Evolutionary conservation across 2,329 filamentous ascomycete species (phyloP).

Genomic region (Teratosphaeria gauchensis): DNA sequence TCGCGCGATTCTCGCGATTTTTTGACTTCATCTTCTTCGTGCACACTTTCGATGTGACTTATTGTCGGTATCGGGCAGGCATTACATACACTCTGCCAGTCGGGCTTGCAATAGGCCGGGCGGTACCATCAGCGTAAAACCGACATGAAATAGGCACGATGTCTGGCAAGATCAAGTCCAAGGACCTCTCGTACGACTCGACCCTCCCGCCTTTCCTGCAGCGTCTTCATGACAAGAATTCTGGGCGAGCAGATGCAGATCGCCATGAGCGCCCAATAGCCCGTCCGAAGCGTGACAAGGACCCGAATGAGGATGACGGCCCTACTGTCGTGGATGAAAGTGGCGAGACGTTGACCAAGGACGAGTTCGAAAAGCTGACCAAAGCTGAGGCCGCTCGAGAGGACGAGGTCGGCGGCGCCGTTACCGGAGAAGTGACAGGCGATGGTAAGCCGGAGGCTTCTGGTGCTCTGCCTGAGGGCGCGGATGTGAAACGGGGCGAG

Average conservation of each 20-base stretch:
- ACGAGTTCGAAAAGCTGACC: slow-evolving; percentile 39
- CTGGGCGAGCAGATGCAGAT: slow-evolving; percentile 36
- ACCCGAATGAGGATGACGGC: slow-evolving; percentile 66
- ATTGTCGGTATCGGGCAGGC: neutral
- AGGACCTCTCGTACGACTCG: slow-evolving; percentile 56
- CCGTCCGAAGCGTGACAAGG: slow-evolving; percentile 41
- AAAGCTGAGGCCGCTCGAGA: slow-evolving; percentile 4
- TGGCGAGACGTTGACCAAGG: slow-evolving; percentile 49
- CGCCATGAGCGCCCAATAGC: slow-evolving; percentile 36
- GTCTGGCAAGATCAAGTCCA: slow-evolving; percentile 50
- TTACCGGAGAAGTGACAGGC: slow-evolving; percentile 10
- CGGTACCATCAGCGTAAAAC: neutral
- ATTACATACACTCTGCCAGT: too few relatives aligned
- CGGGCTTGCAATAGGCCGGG: too few relatives aligned
- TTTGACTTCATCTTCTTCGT: neutral
- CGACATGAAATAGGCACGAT: slow-evolving; percentile 4
- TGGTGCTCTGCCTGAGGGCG: slow-evolving; percentile 12
- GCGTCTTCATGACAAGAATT: slow-evolving; percentile 43
- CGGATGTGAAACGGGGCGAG: slow-evolving; percentile 6
- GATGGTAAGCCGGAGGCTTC: slow-evolving; percentile 12
- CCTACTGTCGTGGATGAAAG: slow-evolving; percentile 66
- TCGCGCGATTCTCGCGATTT: neutral
- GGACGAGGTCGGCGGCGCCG: slow-evolving; percentile 7
- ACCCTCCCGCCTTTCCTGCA: slow-evolving; percentile 40
- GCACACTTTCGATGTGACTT: neutral